These are phyloP conservation scores for Gyrodon lividus DNA, from an alignment of 768 basidiomycete species.

Conservation along the genomic window DNA sequence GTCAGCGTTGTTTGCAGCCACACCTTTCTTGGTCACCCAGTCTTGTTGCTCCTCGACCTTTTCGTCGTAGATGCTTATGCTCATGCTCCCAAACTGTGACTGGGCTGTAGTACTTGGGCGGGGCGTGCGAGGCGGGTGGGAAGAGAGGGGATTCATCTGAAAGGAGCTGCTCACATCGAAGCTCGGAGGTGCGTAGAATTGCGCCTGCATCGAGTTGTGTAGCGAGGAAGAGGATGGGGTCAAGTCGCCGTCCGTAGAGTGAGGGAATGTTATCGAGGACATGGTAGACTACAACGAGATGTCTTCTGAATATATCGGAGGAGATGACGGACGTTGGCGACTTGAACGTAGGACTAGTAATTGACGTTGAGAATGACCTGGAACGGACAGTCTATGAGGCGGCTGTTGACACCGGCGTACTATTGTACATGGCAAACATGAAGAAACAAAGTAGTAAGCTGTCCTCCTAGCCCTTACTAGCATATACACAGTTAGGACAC, in stretches of 20 bases:
- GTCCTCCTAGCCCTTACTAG: too few relatives aligned
- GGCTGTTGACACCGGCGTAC: too few relatives aligned
- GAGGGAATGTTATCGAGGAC: constrained; percentile 69
- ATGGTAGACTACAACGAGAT: constrained; percentile 34
- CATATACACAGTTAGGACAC: background rate
- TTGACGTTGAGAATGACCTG: too few relatives aligned
- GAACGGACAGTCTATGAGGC: too few relatives aligned
- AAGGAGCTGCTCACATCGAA: constrained; percentile 65
- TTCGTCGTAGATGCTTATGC: constrained; percentile 39
- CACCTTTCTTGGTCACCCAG: constrained; percentile 18
- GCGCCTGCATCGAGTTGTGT: constrained; percentile 39
- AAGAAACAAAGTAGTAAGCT: too few relatives aligned
- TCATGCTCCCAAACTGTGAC: constrained; percentile 23
- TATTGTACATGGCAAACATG: too few relatives aligned
- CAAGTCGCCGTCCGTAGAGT: constrained; percentile 37
- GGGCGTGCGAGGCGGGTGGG: constrained; percentile 77
- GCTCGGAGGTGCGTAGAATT: constrained; percentile 51
- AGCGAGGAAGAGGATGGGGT: constrained; percentile 37
- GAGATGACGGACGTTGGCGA: background rate
- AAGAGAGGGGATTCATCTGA: constrained; percentile 79
- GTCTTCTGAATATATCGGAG: background rate
- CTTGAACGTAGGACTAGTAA: background rate
- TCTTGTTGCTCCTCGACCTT: constrained; percentile 36
- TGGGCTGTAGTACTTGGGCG: constrained; percentile 34
- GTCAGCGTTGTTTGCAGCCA: constrained; percentile 19